Evolutionary conservation across 495 filamentous ascomycete genomes (phyloP).

Genomic region (Trichoderma gamsii): DNA sequence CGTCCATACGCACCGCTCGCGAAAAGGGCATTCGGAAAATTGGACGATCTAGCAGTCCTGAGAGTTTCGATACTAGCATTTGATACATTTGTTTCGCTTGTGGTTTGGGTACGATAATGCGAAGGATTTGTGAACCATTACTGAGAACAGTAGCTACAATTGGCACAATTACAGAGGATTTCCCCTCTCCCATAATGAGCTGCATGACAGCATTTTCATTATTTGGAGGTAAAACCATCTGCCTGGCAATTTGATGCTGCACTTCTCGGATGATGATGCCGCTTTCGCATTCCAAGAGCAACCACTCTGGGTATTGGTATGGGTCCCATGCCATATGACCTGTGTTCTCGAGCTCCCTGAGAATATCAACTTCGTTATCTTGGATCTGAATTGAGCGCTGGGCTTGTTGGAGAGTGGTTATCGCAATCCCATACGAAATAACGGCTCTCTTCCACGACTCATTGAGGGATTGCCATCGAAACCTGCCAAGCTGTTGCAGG

Average conservation of each 20-base stretch:
- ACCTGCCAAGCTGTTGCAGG: constrained; percentile 28
- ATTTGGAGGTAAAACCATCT: constrained; percentile 48
- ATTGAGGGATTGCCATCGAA: no score
- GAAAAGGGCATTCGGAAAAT: constrained; percentile 62
- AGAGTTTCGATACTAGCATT: constrained; percentile 52
- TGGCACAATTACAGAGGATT: constrained; percentile 65
- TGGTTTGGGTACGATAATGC: constrained; percentile 58
- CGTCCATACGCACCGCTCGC: constrained; percentile 38
- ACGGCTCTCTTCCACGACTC: constrained; percentile 33
- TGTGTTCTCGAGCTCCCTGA: constrained; percentile 44
- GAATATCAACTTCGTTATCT: constrained; percentile 32
- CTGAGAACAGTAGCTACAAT: constrained; percentile 53
- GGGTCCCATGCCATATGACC: constrained; percentile 52
- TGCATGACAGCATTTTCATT: constrained; percentile 54
- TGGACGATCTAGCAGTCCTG: constrained; percentile 51
- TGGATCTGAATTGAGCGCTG: constrained; percentile 27
- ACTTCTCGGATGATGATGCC: constrained; percentile 57
- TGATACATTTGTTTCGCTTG: constrained; percentile 57
- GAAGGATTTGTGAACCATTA: constrained; percentile 43
- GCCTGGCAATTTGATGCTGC: constrained; percentile 50
- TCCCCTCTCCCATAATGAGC: constrained; percentile 72
- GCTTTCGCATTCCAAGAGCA: constrained; percentile 60
- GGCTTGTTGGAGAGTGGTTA: constrained; percentile 34
- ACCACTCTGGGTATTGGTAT: constrained; percentile 44
- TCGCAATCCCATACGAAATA: constrained; percentile 32